Base-by-base conservation (phyloP, 306 rosid genomes). In the Medicago arabica region DNA sequence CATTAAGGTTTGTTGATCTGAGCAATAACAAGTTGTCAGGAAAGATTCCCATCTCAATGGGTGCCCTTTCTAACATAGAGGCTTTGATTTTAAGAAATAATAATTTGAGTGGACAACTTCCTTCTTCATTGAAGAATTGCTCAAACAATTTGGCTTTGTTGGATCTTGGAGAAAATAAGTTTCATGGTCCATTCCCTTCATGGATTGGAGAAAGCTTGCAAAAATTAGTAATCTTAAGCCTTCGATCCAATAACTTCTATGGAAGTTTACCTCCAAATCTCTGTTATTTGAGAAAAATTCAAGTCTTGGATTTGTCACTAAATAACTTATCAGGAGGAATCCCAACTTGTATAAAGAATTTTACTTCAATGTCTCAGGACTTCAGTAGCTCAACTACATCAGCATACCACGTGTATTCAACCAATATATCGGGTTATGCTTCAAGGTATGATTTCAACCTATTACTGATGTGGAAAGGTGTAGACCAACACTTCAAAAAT, bases 191-290 rank as follows among this genome's bases (percentile, higher is more conserved):
- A 47, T 10, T 78, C n/a, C 77, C 82, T 46, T 38, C 49, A 2
- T 78, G 82, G 82, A 61, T 78, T 12, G 77, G 77, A 50, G 67
- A 69, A 0, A 44, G 13, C 7, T 67, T 77, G 9, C 23, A 19
- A 11, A 54, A 61, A 10, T 71, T 78, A 16, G 9, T 3, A 4
- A 16, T 60, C 63, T 62, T 77, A 13, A 77, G 75, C 17, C 43
- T 77, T 2, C 15, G 19, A 5, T 0, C 1, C 12, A 77, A 68
- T 14, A 8, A 58, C 6, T 44, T 77, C 6, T 0, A 31, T 18
- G 81, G 63, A 68, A 68, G 51, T 18, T 4, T 69, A 17, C 63
- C 70, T 69, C 69, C 49, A 6, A 36, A 34, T 15, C 61, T 55
- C 0, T 77, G 81, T 60, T 60, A 60, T 36, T 34, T 62, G 23